These are phyloP conservation scores for Ascochyta koolunga DNA, from an alignment of 2,329 filamentous ascomycete genomes.

Conservation along the genomic window DNA sequence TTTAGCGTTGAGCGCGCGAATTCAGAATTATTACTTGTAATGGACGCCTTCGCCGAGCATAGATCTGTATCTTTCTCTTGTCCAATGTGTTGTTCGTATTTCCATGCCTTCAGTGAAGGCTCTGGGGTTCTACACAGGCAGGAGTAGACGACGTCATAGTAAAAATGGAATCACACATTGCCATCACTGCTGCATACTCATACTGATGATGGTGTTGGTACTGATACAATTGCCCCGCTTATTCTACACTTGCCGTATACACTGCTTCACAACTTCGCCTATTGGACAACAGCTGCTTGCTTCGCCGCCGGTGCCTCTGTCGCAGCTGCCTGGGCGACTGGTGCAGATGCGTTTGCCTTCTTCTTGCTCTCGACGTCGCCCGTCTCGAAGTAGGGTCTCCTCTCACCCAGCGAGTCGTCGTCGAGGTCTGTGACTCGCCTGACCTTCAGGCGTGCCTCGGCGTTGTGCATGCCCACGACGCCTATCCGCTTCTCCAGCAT, in stretches of 20 bases:
- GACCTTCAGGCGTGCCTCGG: slow-evolving; percentile 33
- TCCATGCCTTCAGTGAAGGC: too few species aligned
- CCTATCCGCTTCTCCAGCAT: slow-evolving; percentile 38
- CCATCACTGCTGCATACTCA: not conserved
- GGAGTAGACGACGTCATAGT: too few species aligned
- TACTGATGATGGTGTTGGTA: not conserved
- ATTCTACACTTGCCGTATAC: slow-evolving; percentile 4
- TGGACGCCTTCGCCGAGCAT: too few species aligned
- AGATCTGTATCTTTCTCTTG: too few species aligned
- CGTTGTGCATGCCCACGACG: slow-evolving; percentile 44
- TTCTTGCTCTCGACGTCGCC: slow-evolving; percentile 6
- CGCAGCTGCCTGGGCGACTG: slow-evolving; percentile 6
- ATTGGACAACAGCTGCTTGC: slow-evolving; percentile 5
- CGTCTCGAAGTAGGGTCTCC: slow-evolving; percentile 14
- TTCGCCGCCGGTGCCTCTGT: not conserved
- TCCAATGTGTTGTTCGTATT: too few species aligned
- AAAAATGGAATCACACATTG: not conserved
- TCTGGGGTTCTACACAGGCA: too few species aligned
- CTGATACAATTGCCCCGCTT: slow-evolving; percentile 10
- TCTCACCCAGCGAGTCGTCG: slow-evolving; percentile 26
- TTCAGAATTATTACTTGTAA: not conserved
- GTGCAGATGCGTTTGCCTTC: slow-evolving; percentile 1
- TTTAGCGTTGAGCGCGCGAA: not conserved
- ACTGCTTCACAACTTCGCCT: not conserved
- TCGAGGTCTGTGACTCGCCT: slow-evolving; percentile 32